phyloP scores from a whole-genome alignment of 2,329 filamentous ascomycete species.

The Colletotrichum gloeosporioides region DNA sequence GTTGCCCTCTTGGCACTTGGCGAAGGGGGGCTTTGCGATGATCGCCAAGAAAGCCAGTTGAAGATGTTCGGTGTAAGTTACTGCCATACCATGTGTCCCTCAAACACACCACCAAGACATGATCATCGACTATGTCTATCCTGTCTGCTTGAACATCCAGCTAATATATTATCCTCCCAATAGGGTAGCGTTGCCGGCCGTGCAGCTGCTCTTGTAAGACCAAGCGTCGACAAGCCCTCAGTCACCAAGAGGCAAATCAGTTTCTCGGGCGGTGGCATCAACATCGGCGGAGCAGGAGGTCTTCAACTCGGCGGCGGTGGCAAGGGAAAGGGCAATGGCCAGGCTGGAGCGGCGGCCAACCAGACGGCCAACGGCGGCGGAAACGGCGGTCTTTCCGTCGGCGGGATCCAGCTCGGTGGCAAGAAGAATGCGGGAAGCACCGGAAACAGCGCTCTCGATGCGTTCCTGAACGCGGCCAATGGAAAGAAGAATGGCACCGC shows the following conservation, averaged over 20 bases:
- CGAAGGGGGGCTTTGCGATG: conserved; percentile 3
- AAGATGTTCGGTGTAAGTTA: background rate
- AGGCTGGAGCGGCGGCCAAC: background rate
- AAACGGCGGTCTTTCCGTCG: conserved; percentile 9
- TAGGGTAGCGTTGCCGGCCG: conserved; percentile 11
- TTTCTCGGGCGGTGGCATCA: conserved; percentile 2
- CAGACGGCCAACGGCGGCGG: background rate
- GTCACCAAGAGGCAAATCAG: conserved; percentile 6
- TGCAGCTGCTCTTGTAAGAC: conserved; percentile 5
- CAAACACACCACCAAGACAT: background rate
- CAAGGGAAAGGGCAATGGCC: background rate
- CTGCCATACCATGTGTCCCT: background rate
- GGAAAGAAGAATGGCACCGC: conserved; percentile 8
- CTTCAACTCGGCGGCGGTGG: background rate
- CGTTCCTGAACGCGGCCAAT: background rate
- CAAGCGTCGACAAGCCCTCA: background rate
- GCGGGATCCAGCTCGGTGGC: background rate
- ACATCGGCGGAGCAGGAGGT: background rate
- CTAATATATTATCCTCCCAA: background rate
- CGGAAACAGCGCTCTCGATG: conserved; percentile 9
- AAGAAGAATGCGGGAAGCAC: background rate
- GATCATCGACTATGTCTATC: background rate
- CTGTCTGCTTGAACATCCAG: background rate
- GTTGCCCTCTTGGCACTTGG: conserved; percentile 10
- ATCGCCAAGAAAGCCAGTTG: conserved; percentile 13